Evolutionary conservation across 495 filamentous ascomycete genomes (phyloP).

Genomic region (Penicillium lagena): DNA sequence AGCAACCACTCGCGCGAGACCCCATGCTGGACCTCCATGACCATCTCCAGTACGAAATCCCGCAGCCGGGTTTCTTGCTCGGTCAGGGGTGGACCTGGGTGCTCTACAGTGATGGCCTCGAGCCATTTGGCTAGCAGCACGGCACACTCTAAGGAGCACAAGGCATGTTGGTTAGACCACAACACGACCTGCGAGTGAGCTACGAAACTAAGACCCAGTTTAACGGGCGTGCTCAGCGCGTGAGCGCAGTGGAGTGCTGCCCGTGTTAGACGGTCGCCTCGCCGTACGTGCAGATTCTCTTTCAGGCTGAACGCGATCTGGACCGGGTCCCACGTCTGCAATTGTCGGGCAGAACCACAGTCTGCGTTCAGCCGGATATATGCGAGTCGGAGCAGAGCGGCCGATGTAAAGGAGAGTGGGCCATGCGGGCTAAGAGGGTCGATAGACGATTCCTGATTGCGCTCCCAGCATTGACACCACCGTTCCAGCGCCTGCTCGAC

Average conservation of each 20-base stretch:
- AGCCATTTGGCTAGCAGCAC: constrained; percentile 56
- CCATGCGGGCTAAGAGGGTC: constrained; percentile 49
- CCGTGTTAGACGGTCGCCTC: constrained; percentile 49
- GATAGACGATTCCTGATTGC: constrained; percentile 44
- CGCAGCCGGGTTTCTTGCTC: constrained; percentile 55
- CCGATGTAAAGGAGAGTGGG: constrained; percentile 60
- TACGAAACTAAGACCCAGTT: constrained; percentile 61
- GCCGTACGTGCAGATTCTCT: constrained; percentile 50
- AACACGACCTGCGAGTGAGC: constrained; percentile 61
- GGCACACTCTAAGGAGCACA: constrained; percentile 66
- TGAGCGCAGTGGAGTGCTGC: constrained; percentile 65
- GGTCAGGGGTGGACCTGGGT: constrained; percentile 30
- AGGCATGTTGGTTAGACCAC: constrained; percentile 67
- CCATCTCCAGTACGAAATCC: constrained; percentile 58
- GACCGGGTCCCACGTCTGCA: constrained; percentile 56
- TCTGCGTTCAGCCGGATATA: constrained; percentile 66
- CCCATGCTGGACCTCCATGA: constrained; percentile 57
- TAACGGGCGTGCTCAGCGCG: constrained; percentile 60
- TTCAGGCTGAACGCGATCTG: constrained; percentile 53
- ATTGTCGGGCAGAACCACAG: constrained; percentile 52
- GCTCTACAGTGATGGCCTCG: constrained; percentile 28
- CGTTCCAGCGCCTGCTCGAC: constrained; percentile 52
- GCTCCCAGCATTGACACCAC: constrained; percentile 60
- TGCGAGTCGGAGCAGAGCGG: constrained; percentile 57
- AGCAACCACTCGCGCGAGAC: constrained; percentile 44